These are phyloP conservation scores for Coemansia pectinata DNA, from an alignment of 192 early-diverging fungal species.

Conservation along the genomic window DNA sequence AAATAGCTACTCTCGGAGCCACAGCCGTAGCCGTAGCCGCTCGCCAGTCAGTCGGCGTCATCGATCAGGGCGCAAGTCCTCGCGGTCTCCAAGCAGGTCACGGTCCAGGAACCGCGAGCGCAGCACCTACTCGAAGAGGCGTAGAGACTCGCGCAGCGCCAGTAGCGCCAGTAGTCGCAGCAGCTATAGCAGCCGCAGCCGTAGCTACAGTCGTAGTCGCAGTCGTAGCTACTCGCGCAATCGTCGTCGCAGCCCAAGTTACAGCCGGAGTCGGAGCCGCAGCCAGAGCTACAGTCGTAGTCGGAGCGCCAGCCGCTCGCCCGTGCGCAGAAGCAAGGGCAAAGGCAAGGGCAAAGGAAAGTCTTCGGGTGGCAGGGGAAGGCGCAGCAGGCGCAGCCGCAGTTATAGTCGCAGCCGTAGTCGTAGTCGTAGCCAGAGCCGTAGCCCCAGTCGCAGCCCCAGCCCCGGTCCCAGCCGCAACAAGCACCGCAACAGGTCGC, in stretches of 20 bases:
- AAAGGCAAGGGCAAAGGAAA: constrained; percentile 7
- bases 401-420: not conserved
- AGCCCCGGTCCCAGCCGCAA: constrained; percentile 23
- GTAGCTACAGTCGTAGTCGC: constrained; percentile 12
- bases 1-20: constrained; percentile 32
- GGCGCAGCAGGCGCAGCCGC: constrained; percentile 6
- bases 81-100: constrained; percentile 18
- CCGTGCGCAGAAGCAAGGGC: constrained; percentile 2
- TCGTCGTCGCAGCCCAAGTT: constrained; percentile 6
- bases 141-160: constrained; percentile 12
- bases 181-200: constrained; percentile 14
- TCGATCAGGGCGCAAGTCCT: constrained; percentile 20
- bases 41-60: constrained; percentile 15
- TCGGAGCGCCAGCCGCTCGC: constrained; percentile 6
- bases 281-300: constrained; percentile 1
- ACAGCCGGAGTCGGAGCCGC: constrained; percentile 7
- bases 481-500: constrained; percentile 16
- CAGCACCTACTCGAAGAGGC: constrained; percentile 8
- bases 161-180: constrained; percentile 18
- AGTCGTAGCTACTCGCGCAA: not conserved
- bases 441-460: constrained; percentile 23
- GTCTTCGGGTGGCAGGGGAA: not conserved
- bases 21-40: constrained; percentile 35
- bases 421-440: constrained; percentile 8
- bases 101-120: constrained; percentile 9